These are phyloP conservation scores for Ambrosia artemisiifolia DNA, from an alignment of 129 eudicot genomes.

Conservation along the genomic window DNA sequence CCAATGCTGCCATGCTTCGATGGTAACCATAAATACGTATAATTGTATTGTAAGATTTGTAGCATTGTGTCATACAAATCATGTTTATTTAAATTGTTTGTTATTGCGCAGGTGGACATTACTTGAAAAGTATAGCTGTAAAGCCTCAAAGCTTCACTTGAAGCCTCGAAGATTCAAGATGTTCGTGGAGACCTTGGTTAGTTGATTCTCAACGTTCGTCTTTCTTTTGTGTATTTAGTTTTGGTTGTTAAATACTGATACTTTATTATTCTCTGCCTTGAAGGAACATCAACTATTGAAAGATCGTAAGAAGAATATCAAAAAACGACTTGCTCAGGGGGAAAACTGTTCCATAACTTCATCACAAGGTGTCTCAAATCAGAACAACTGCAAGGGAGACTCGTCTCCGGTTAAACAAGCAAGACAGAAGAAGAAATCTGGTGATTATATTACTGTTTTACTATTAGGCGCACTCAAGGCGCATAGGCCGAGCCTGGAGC, in stretches of 20 bases:
- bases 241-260: slow-evolving; percentile 4
- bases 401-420: slow-evolving; percentile 43
- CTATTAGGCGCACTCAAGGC: no score
- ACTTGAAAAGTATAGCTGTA: slow-evolving; percentile 86
- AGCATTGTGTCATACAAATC: neutral
- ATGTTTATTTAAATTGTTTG: neutral
- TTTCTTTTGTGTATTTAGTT: neutral
- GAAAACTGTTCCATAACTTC: slow-evolving; percentile 50
- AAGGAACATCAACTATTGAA: slow-evolving; percentile 81
- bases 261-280: slow-evolving; percentile 20
- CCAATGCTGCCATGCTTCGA: slow-evolving; percentile 95
- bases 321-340: slow-evolving; percentile 50
- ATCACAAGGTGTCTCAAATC: slow-evolving; percentile 35
- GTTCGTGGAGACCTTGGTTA: slow-evolving; percentile 77
- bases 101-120: slow-evolving; percentile 77
- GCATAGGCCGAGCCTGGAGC: no score
- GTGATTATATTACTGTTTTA: slow-evolving; percentile 21
- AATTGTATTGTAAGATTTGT: neutral
- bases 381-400: slow-evolving; percentile 56
- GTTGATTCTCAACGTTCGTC: slow-evolving; percentile 21
- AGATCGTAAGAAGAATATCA: slow-evolving; percentile 68
- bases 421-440: slow-evolving; percentile 53
- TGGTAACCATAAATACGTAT: slow-evolving; percentile 60
- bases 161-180: slow-evolving; percentile 90
- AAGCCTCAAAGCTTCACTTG: slow-evolving; percentile 92